Conservation (phyloP, 1,284 basidiomycete genomes). For the Malassezia cuniculi region DNA sequence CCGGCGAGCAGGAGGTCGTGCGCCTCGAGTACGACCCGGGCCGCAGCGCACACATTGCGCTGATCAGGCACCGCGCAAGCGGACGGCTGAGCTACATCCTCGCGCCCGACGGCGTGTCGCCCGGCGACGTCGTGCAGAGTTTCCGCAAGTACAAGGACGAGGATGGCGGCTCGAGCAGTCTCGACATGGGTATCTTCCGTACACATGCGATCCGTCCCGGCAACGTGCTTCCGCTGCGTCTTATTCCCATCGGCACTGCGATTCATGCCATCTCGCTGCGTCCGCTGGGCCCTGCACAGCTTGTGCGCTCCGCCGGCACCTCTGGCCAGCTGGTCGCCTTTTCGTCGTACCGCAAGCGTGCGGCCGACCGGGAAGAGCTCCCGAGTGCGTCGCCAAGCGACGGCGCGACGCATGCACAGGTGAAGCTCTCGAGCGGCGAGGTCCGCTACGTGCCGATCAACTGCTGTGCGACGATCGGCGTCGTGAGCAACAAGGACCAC, state of each 20-base stretch:
- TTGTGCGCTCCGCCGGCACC: constrained; percentile 79
- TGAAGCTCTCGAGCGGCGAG: constrained; percentile 82
- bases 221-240: constrained; percentile 78
- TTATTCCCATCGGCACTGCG: constrained; percentile 81
- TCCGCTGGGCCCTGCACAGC: constrained; percentile 63
- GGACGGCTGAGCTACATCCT: constrained; percentile 68
- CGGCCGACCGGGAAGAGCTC: background rate
- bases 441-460: constrained; percentile 70
- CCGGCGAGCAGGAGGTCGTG: constrained; percentile 73
- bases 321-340: constrained; percentile 58
- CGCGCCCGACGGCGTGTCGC: constrained; percentile 73
- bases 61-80: constrained; percentile 55
- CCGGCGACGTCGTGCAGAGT: constrained; percentile 76
- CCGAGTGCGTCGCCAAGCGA: constrained; percentile 46
- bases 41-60: constrained; percentile 81
- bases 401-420: constrained; percentile 58
- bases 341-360: constrained; percentile 18
- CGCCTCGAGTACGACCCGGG: constrained; percentile 95
- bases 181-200: constrained; percentile 75
- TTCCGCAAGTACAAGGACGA: constrained; percentile 51
- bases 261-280: constrained; percentile 74
- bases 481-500: constrained; percentile 83
- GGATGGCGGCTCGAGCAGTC: constrained; percentile 47
- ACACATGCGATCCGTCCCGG: constrained; percentile 75
- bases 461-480: constrained; percentile 78